phyloP scores from a whole-genome alignment of 768 basidiomycete species.

The Galerina sulciceps region DNA sequence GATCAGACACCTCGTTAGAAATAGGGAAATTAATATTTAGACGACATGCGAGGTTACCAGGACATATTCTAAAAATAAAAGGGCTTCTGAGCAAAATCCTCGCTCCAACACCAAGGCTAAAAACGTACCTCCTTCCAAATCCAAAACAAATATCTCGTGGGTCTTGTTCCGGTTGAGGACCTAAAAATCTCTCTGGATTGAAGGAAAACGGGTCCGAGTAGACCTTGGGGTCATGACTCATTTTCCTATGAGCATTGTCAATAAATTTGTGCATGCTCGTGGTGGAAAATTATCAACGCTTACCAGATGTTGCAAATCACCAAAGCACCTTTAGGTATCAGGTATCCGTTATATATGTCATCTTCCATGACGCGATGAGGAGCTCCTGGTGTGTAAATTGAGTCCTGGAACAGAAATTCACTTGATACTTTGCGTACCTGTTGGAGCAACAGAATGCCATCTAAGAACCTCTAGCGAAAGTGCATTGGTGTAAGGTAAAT shows the following conservation, averaged over 20 bases:
- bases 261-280: background rate
- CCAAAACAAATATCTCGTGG: slow-evolving; percentile 54
- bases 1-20: background rate
- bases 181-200: slow-evolving; percentile 51
- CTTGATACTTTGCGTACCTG: slow-evolving; percentile 22
- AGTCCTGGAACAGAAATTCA: too few relatives aligned
- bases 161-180: slow-evolving; percentile 42
- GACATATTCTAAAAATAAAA: slow-evolving; percentile 30
- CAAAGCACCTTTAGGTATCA: slow-evolving; percentile 61
- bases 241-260: slow-evolving; percentile 30
- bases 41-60: slow-evolving; percentile 23
- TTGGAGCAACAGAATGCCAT: slow-evolving; percentile 38
- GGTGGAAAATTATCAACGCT: background rate
- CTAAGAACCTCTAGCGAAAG: slow-evolving; percentile 40
- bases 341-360: slow-evolving; percentile 62
- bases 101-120: background rate
- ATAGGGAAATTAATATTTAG: background rate
- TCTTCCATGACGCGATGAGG: slow-evolving; percentile 61
- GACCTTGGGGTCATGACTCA: slow-evolving; percentile 42
- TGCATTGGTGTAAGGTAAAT: slow-evolving; percentile 45
- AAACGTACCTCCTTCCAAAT: slow-evolving; percentile 50
- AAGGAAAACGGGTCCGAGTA: slow-evolving; percentile 46
- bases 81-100: background rate
- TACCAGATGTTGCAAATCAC: slow-evolving; percentile 57
- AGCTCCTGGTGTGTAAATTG: slow-evolving; percentile 35